Evolutionary conservation across 2,329 filamentous ascomycete species (phyloP).

Genomic region (Dactylellina sp.): DNA sequence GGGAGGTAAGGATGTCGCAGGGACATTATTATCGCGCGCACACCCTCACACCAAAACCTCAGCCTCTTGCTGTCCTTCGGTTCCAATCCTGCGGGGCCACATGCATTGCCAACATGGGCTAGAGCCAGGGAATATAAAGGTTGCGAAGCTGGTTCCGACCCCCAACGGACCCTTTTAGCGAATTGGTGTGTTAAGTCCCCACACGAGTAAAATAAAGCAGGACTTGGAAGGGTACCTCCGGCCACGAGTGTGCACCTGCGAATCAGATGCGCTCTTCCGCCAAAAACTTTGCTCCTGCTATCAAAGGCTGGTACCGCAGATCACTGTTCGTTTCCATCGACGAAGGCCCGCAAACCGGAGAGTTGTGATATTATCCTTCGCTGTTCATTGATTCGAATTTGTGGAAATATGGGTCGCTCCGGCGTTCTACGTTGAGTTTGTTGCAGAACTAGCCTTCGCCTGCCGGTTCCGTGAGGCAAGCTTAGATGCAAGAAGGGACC

Average conservation of each 20-base stretch:
- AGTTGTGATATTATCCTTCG: neutral
- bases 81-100: neutral
- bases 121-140: neutral
- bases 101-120: neutral
- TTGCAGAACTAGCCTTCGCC: neutral
- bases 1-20: too few relatives aligned
- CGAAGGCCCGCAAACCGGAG: neutral
- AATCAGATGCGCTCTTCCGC: neutral
- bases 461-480: too few relatives aligned
- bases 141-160: neutral
- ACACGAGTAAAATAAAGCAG: neutral
- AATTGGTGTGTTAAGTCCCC: neutral
- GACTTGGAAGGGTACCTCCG: neutral
- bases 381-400: neutral
- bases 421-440: constrained; percentile 1
- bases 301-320: neutral
- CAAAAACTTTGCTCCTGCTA: too few relatives aligned
- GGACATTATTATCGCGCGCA: too few relatives aligned
- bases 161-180: neutral
- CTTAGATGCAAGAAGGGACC: too few relatives aligned
- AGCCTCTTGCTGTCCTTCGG: neutral
- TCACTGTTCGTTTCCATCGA: neutral
- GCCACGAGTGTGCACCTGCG: neutral
- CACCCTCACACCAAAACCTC: neutral
- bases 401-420: neutral